phyloP scores from a whole-genome alignment of 305 asterid species.

The Fraxinus nigra region DNA sequence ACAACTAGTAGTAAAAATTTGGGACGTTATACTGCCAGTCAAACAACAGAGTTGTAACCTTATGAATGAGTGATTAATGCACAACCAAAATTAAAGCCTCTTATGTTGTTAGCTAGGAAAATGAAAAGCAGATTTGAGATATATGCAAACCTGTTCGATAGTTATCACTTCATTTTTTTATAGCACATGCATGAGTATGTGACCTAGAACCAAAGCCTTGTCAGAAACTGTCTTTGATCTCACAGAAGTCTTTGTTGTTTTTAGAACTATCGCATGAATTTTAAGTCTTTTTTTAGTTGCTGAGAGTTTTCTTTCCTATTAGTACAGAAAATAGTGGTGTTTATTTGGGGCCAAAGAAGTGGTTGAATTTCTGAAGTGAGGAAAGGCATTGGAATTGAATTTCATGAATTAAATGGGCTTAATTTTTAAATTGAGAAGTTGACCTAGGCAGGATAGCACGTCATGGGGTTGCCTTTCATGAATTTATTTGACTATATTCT shows the following conservation, averaged over 20 bases:
- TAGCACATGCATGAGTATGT: neutral
- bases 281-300: neutral
- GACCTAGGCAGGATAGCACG: neutral
- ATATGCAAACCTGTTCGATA: neutral
- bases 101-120: neutral
- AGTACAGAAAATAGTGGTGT: neutral
- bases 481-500: constrained; percentile 3
- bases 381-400: neutral
- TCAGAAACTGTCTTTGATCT: neutral
- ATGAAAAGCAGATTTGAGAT: neutral
- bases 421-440: constrained; percentile 5
- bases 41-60: neutral
- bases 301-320: neutral
- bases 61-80: neutral
- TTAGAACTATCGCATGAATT: neutral
- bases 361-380: neutral
- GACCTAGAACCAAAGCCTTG: neutral
- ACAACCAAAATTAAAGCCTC: neutral
- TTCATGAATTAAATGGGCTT: neutral
- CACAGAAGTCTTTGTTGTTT: neutral
- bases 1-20: no score
- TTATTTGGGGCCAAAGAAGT: constrained; percentile 6
- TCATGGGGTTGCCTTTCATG: neutral
- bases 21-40: neutral
- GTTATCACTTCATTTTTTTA: neutral